Conservation (phyloP, 2,329 filamentous ascomycete genomes). For the Ophiocordyceps camponoti-floridani region DNA sequence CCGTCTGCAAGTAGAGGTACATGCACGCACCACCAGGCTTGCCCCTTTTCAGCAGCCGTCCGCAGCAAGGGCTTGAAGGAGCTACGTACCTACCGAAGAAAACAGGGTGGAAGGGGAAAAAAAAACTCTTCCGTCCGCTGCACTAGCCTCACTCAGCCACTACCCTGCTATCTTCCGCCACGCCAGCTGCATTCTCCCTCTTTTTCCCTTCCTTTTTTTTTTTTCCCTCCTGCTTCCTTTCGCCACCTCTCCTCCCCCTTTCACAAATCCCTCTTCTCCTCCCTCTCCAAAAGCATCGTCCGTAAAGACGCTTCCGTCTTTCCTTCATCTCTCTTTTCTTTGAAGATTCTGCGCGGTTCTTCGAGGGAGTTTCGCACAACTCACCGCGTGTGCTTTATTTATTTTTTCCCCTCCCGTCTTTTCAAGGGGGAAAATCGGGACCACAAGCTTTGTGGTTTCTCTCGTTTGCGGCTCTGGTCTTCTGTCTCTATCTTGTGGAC, state of each 20-base stretch:
- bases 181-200: constrained; percentile 1
- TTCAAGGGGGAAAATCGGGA: constrained; percentile 12
- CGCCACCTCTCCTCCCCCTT: constrained; percentile 15
- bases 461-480: background rate
- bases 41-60: background rate
- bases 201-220: constrained; percentile 4
- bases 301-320: constrained; percentile 15
- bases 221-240: constrained; percentile 10
- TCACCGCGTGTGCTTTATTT: constrained; percentile 15
- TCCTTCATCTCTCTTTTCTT: constrained; percentile 24
- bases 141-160: background rate
- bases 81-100: background rate
- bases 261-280: constrained; percentile 12
- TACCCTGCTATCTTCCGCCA: background rate
- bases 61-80: background rate
- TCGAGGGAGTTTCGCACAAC: constrained; percentile 17
- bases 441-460: constrained; percentile 5
- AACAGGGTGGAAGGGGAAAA: background rate
- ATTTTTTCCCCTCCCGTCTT: constrained; percentile 1
- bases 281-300: constrained; percentile 11
- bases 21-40: background rate
- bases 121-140: background rate
- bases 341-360: constrained; percentile 25
- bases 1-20: no score
- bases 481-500: constrained; percentile 1